Percentiles rank a stretch among this genome's conserved stretches.
These are phyloP conservation scores for Podila minutissima DNA, from an alignment of 192 early-diverging fungal genomes.

Conservation along the genomic window DNA sequence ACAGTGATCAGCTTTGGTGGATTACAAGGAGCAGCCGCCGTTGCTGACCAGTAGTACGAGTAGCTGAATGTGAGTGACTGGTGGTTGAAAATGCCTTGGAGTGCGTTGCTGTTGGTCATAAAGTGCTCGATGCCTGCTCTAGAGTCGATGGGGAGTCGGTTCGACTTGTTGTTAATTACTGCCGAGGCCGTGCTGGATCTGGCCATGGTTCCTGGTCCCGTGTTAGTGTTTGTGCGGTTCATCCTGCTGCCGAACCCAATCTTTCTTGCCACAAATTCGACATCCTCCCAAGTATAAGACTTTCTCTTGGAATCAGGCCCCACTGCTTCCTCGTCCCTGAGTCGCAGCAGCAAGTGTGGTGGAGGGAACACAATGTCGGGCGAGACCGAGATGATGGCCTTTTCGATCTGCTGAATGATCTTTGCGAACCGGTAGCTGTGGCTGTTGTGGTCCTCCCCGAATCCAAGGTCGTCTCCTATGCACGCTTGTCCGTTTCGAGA, in stretches of 20 bases:
- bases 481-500: not conserved
- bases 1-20: slow-evolving; percentile 56
- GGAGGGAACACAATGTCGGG: slow-evolving; percentile 83
- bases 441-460: slow-evolving; percentile 20
- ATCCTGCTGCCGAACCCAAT: slow-evolving; percentile 42
- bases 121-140: slow-evolving; percentile 60
- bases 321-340: slow-evolving; percentile 65
- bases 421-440: slow-evolving; percentile 57
- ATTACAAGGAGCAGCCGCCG: slow-evolving; percentile 52
- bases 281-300: slow-evolving; percentile 29
- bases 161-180: not conserved
- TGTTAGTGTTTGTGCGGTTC: slow-evolving; percentile 10
- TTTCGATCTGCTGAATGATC: slow-evolving; percentile 59
- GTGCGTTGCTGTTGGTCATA: slow-evolving; percentile 63
- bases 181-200: slow-evolving; percentile 15
- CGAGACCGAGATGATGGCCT: slow-evolving; percentile 79
- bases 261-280: slow-evolving; percentile 35
- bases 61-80: slow-evolving; percentile 62
- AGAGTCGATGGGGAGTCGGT: slow-evolving; percentile 56
- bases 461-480: slow-evolving; percentile 7
- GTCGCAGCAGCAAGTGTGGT: slow-evolving; percentile 75
- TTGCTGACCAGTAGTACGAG: slow-evolving; percentile 54
- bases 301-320: slow-evolving; percentile 30
- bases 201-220: not conserved
- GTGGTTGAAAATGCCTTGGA: slow-evolving; percentile 59